Conservation (phyloP, 768 basidiomycete genomes). For the Krasilnikovozyma curviuscula region DNA sequence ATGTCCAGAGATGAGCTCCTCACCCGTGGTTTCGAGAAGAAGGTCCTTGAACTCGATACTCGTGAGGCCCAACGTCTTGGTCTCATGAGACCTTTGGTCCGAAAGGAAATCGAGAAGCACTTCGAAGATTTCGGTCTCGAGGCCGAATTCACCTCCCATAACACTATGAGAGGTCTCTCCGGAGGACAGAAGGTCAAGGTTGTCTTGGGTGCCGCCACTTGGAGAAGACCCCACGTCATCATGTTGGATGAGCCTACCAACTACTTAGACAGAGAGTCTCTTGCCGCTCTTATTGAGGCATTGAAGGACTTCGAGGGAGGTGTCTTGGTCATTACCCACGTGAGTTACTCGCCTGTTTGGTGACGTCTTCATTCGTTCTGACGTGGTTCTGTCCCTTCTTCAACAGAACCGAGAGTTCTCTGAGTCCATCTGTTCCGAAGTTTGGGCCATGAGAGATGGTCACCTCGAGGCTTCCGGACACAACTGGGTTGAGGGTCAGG, state of each 20-base stretch:
- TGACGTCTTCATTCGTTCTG: constrained; percentile 4
- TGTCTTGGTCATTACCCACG: constrained; percentile 89
- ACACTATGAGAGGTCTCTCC: constrained; percentile 95
- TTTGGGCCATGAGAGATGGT: constrained; percentile 99
- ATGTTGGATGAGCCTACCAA: constrained; percentile 32
- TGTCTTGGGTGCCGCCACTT: constrained; percentile 91
- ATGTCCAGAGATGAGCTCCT: constrained; percentile 85
- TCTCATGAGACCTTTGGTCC: constrained; percentile 85
- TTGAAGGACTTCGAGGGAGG: constrained; percentile 97
- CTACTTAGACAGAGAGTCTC: constrained; percentile 98
- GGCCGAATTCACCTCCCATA: constrained; percentile 96
- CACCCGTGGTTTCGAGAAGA: constrained; percentile 99
- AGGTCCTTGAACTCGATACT: constrained; percentile 91
- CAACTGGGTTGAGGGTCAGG: constrained; percentile 99
- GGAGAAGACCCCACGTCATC: constrained; percentile 95
- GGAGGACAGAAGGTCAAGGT: constrained; percentile 99
- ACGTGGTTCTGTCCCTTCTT: background rate
- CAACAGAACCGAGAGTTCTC: constrained; percentile 61
- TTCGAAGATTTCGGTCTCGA: constrained; percentile 74
- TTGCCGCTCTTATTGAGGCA: constrained; percentile 94
- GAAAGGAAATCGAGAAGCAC: constrained; percentile 97
- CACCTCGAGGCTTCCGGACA: constrained; percentile 88
- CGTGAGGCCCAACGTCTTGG: constrained; percentile 93
- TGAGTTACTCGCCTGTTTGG: constrained; percentile 31
- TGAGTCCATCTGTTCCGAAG: constrained; percentile 90